phyloP scores from a whole-genome alignment of 2,329 filamentous ascomycete genomes.

The Beauveria pseudobassiana region DNA sequence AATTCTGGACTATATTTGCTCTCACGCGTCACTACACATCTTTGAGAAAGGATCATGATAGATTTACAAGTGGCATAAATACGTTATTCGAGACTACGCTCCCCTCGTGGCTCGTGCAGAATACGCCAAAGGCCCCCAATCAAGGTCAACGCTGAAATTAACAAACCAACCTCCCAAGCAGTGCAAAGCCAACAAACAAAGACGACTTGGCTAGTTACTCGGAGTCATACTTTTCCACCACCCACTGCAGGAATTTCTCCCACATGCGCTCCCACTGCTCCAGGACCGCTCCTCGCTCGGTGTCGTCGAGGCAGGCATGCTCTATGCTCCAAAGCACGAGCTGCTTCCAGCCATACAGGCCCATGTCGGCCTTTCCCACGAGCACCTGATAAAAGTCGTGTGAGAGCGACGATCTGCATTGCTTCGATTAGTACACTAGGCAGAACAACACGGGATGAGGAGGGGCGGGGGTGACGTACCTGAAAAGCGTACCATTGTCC shows the following conservation, averaged over 20 bases:
- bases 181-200: background rate
- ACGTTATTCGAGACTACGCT: no score
- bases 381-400: conserved; percentile 75
- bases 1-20: no score
- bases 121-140: no score
- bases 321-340: conserved; percentile 55
- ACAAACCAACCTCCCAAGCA: no score
- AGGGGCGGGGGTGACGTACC: conserved; percentile 32
- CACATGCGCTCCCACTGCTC: conserved; percentile 47
- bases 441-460: background rate
- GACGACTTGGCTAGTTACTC: background rate
- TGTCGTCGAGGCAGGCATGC: conserved; percentile 45
- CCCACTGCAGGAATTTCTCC: conserved; percentile 48
- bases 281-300: conserved; percentile 31
- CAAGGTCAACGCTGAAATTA: no score
- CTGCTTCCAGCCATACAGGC: conserved; percentile 64
- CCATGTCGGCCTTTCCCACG: conserved; percentile 60
- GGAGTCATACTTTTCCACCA: conserved; percentile 35
- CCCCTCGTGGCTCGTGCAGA: no score
- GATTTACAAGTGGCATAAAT: no score
- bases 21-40: no score
- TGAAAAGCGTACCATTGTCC: conserved; percentile 68
- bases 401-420: conserved; percentile 55
- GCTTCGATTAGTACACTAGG: no score
- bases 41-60: no score